Conservation (phyloP, 768 basidiomycete genomes). For the Kockovaella imperatae region DNA sequence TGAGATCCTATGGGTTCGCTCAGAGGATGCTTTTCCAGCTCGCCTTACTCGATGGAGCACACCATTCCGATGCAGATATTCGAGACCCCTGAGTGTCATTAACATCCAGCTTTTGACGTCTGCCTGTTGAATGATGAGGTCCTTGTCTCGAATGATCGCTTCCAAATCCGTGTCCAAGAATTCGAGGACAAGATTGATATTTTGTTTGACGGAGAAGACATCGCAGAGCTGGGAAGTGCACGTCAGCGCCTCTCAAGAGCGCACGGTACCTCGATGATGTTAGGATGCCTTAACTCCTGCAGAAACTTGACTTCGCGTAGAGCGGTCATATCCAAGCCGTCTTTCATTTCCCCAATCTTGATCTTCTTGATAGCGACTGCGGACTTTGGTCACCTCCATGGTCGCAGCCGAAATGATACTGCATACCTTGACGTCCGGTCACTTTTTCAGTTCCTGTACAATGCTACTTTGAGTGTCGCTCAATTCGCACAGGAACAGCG, state of each 20-base stretch:
- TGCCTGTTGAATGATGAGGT: conserved; percentile 82
- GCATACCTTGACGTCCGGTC: conserved; percentile 33
- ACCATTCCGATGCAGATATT: conserved; percentile 93
- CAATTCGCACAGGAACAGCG: background rate
- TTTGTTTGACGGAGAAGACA: conserved; percentile 92
- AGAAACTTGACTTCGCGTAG: conserved; percentile 96
- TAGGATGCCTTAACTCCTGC: conserved; percentile 85
- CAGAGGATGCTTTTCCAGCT: background rate
- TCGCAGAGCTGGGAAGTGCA: conserved; percentile 64
- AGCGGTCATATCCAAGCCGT: conserved; percentile 98
- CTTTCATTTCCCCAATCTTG: conserved; percentile 91
- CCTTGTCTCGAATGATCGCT: conserved; percentile 88
- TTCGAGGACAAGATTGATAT: conserved; percentile 93
- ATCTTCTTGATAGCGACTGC: conserved; percentile 94
- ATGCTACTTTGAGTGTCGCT: background rate
- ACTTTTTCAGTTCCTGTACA: conserved; percentile 13
- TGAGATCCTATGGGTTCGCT: conserved; percentile 64
- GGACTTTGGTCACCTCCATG: conserved; percentile 49
- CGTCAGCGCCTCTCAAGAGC: background rate
- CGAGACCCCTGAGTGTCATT: conserved; percentile 95
- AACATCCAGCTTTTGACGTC: conserved; percentile 99
- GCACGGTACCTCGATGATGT: conserved; percentile 71
- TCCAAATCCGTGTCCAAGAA: conserved; percentile 94
- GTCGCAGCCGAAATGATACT: background rate
- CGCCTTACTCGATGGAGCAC: conserved; percentile 76